Percentiles rank a stretch among this genome's conserved stretches.
Conservation (phyloP, 371 early-diverging fungal species). For the Mucor mucedo region DNA sequence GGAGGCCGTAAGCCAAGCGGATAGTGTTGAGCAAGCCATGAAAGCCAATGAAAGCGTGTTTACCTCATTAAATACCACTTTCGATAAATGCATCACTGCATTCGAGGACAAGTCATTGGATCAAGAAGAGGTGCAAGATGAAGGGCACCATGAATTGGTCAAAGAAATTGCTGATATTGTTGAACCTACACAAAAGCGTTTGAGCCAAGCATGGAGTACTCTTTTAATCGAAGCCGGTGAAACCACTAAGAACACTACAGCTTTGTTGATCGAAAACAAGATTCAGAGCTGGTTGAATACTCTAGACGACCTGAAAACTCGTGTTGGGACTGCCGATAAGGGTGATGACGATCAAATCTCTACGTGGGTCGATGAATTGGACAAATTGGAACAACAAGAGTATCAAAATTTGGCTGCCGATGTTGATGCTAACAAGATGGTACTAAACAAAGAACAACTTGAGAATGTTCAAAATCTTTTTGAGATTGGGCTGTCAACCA, state of each 20-base stretch:
- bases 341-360: constrained; percentile 3
- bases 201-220: constrained; percentile 21
- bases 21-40: constrained; percentile 39
- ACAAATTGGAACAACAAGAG: constrained; percentile 11
- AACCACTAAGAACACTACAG: constrained; percentile 7
- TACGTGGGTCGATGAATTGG: constrained; percentile 1
- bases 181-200: constrained; percentile 23
- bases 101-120: constrained; percentile 26
- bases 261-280: constrained; percentile 19
- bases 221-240: constrained; percentile 13
- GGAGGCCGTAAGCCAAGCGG: constrained; percentile 33
- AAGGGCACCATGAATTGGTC: constrained; percentile 6
- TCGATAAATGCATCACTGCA: constrained; percentile 31
- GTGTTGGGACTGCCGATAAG: not conserved
- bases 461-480: not conserved
- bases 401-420: constrained; percentile 13
- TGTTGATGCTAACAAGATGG: constrained; percentile 8
- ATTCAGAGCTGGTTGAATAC: constrained; percentile 9
- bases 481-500: constrained; percentile 5
- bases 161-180: constrained; percentile 16
- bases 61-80: constrained; percentile 22
- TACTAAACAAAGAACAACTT: constrained; percentile 3
- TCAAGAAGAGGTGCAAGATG: constrained; percentile 19
- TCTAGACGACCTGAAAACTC: not conserved
- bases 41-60: constrained; percentile 29